Evolutionary conservation across 768 basidiomycete genomes (phyloP), one percentile per base, ranked within the genome.

Genomic region (Suillus sp.): DNA sequence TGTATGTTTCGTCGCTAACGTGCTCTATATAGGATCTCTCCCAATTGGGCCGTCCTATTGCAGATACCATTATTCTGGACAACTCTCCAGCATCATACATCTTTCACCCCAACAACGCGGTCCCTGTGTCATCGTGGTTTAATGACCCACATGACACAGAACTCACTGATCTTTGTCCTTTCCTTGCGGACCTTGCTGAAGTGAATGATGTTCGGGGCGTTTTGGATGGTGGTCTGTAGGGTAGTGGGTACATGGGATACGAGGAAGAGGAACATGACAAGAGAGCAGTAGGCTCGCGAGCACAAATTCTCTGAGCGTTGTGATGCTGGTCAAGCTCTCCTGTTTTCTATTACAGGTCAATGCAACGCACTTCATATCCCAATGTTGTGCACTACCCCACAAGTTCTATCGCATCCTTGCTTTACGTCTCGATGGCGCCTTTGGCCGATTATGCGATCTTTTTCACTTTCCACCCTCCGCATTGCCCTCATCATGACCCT

Each of bases 61-160:
- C 87, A 54, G 94, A 96, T 72, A 94, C 91, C 65, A 98, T 99
- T 72, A 99, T 99, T 78, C 86, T 99, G 70, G 97, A 99, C 79
- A 99, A 99, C 76, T 99, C 96, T 32, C 97, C 97, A 18, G 97
- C 97, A 14, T 97, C 94, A 14, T 99, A 99, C 77, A 96, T 99
- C 64, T 99, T 99, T 84, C 96, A 99, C 73, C 95, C 95, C 18
- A 96, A 97, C 80, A 99, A 99, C 74, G 97, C 97, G 43, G 96
- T 99, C 5, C 97, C 97, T 14, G 96, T 99, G 65, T 98, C 96
- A 48, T 95, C 93, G 62, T 99, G 97, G 97, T 99, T 99, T 81
- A 99, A 98, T 76, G 95, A 95, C 77, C 96, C 96, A 11, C 96
- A 98, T 71, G 96, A 99, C 74, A 96, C 96, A 54, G 96, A 99